Evolutionary conservation across 140 eudicot genomes (phyloP), one percentile per base, ranked within the genome.

Genomic region (Bidens hawaiensis): DNA sequence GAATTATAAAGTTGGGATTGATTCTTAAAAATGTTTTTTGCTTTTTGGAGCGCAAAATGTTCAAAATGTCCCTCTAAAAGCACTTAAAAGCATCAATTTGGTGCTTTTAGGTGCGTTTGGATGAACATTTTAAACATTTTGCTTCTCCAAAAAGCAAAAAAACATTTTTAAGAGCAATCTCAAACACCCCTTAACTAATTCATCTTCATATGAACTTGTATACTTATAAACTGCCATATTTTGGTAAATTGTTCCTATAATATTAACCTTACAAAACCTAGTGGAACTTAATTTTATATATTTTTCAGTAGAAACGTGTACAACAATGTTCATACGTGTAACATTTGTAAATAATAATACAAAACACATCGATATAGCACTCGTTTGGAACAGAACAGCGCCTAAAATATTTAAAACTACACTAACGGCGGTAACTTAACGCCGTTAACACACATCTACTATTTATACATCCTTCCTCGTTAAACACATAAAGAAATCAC

Each of bases 331-430:
- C 11, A 36, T 36, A 36, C 42, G 42, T 36, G 11, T 36, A 36
- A 36, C n/a, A n/a, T n/a, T n/a, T 36, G 5, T 36, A 13, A 36
- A 7, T 8, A 67, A 68, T 12, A n/a, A 61, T 18, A 1, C 5
- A 63, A 48, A n/a, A 23, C 52, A 15, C 6, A 54, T 6, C 18
- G 0, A 12, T 53, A 57, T 23, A 14, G 18, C 51, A 27, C n/a
- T 23, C 53, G 41, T 73, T 73, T 64, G 46, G 19, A 43, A 45
- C 62, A 74, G 19, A 43, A 45, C 62, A 74, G 79, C 79, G 79
- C 79, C 69, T 67, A 67, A 74, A 74, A 49, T 9, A 67, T 74
- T 74, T 74, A 74, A 74, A 74, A 38, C 49, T 22, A 60, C 69
- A 17, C 74, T 66, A 67, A 50, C 58, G 57, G 34, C 79, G 24